Base-by-base conservation (phyloP, 2,329 filamentous ascomycete species). In the Claviceps humidiphila region DNA sequence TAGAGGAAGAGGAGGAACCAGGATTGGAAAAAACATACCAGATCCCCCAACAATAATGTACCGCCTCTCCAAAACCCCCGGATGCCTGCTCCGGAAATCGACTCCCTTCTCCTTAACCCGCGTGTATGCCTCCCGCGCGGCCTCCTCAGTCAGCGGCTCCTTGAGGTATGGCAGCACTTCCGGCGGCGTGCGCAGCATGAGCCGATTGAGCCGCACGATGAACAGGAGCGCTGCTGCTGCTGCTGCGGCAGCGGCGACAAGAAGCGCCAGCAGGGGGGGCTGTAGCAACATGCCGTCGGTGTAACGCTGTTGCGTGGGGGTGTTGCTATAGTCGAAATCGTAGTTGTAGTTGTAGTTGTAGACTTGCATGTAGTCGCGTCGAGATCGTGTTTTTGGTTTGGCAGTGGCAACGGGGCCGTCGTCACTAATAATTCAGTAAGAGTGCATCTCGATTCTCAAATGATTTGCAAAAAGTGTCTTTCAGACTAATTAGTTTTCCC, bases 41-140 rank as follows among this genome's bases (percentile, higher is more conserved):
- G 30, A 34, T 16, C 72, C 73, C 14, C 73, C 72, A 4, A 72
- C 70, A 4, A 74, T 64, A 38, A 75, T 57, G 55, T 74, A 75
- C 30, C 71, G 66, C 44, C 72, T 66, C 13, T 69, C 63, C 47
- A 69, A 57, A 52, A 62, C 66, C 1, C 65, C 68, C 4, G 72
- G 72, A 17, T 74, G 56, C 40, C 66, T 63, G 34, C 64, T 61
- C 6, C 56, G 58, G 54, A 68, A 72, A 51, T 72, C 64, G 20
- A 72, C 59, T 61, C 22, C 24, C 6, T 16, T 14, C 11, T 22
- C 9, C 4, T 6, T 16, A 45, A 45, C 43, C 24, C 17, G 24
- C 42, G 64, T 57, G 52, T 68, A 71, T 2, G 66, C 67, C 30
- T 61, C 58, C 46, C 58, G 61, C n/a, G 72, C 57, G 44, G 65